Conservation (phyloP, 192 early-diverging fungal genomes). For the Podila horticola region DNA sequence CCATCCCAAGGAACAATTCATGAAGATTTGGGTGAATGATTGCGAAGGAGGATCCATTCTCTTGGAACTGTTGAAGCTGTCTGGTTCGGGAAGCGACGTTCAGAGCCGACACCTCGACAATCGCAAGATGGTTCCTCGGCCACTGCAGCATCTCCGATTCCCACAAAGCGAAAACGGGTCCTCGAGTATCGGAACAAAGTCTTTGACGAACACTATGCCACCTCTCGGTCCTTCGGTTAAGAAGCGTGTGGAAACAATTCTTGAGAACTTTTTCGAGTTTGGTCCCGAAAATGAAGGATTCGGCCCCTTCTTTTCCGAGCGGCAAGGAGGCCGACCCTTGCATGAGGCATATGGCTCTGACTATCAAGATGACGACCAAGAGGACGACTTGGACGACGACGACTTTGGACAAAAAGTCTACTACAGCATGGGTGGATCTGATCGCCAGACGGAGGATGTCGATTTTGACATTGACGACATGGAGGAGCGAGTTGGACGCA, state of each 20-base stretch:
- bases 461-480: conserved; percentile 53
- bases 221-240: conserved; percentile 31
- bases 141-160: conserved; percentile 39
- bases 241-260: conserved; percentile 47
- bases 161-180: conserved; percentile 15
- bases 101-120: conserved; percentile 29
- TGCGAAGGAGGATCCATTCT: conserved; percentile 45
- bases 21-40: conserved; percentile 50
- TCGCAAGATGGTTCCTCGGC: conserved; percentile 33
- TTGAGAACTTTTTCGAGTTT: conserved; percentile 54
- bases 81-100: conserved; percentile 7
- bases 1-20: conserved; percentile 50
- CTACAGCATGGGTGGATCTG: neutral
- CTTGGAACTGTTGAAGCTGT: conserved; percentile 33
- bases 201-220: neutral
- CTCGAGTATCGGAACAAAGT: neutral
- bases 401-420: conserved; percentile 5
- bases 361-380: conserved; percentile 26
- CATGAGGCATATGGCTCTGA: conserved; percentile 35
- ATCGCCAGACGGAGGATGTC: conserved; percentile 2
- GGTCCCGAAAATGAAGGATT: conserved; percentile 50
- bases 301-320: conserved; percentile 43
- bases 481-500: conserved; percentile 40
- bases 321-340: conserved; percentile 2
- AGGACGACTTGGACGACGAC: conserved; percentile 41